These are phyloP conservation scores for Zymoseptoria ardabiliae DNA, from an alignment of 2,329 filamentous ascomycete species.

Conservation along the genomic window DNA sequence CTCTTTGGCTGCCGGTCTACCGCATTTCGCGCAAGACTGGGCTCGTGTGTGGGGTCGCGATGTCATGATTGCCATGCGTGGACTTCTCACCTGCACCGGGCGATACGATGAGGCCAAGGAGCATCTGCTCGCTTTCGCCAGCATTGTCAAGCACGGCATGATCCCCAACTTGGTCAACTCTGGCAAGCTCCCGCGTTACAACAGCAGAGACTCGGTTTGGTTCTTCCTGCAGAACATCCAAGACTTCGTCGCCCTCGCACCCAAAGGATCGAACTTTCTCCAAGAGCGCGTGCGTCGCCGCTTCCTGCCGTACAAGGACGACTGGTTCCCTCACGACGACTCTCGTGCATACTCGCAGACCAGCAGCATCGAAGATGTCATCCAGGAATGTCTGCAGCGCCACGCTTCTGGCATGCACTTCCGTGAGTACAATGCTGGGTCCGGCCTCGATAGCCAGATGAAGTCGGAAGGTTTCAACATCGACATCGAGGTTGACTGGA, in stretches of 20 bases:
- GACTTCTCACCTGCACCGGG: conserved; percentile 83
- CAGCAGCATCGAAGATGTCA: conserved; percentile 78
- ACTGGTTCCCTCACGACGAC: conserved; percentile 81
- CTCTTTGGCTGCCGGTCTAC: conserved; percentile 82
- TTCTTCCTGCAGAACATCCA: conserved; percentile 96
- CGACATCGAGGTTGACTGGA: conserved; percentile 84
- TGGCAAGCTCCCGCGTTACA: conserved; percentile 82
- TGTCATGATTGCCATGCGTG: conserved; percentile 90
- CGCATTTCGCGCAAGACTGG: conserved; percentile 91
- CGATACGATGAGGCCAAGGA: conserved; percentile 83
- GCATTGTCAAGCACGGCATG: conserved; percentile 96
- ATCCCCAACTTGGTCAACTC: conserved; percentile 88
- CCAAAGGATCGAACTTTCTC: conserved; percentile 66
- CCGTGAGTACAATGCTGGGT: conserved; percentile 87
- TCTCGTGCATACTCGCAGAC: conserved; percentile 74
- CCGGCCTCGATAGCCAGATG: conserved; percentile 87
- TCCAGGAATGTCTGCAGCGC: conserved; percentile 87
- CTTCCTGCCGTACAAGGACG: conserved; percentile 92
- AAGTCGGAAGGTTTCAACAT: conserved; percentile 85
- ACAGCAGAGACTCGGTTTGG: conserved; percentile 93
- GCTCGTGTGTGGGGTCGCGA: conserved; percentile 96
- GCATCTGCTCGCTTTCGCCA: conserved; percentile 90
- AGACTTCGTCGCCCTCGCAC: conserved; percentile 77
- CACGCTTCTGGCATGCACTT: conserved; percentile 89
- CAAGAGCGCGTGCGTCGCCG: conserved; percentile 71